Base-by-base conservation (phyloP, 73 alveolate species). In the Blepharisma stoltei region DNA sequence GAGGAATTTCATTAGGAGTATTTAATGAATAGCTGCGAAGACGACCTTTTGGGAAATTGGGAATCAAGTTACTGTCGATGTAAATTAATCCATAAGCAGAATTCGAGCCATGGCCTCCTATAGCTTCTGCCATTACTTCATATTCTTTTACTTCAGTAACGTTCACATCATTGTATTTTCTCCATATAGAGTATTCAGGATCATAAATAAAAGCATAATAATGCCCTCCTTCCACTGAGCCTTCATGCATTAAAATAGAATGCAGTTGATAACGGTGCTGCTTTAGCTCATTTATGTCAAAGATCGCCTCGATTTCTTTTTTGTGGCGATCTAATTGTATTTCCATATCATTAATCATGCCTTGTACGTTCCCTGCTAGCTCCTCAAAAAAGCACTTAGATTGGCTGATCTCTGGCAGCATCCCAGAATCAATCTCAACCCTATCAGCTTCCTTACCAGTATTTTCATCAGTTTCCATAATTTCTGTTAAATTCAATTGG, bases 191-290 rank as follows among this genome's bases (percentile, higher is more conserved):
- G 6, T 75, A 44, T 21, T 49, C 66, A 23, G 77, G 77, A 84
- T 96, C 98, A 20, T 81, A 81, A 45, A 96, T 96, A 80, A 60
- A 96, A 23, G 98, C 83, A 71, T 96, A 96, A 83, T 96, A 96
- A 86, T 96, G 99, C 2, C 99, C 99, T 37, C 90, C 54, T 50
- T 94, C 98, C 23, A 96, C 97, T 78, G 54, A 84, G 23, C 99
- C 99, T 53, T 89, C 93, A 82, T 96, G 98, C 46, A 96, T 82
- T 14, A 96, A 70, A 48, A 96, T 90, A 8, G 94, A 81, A 80
- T 92, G 90, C 67, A 92, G 84, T 32, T 49, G 60, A 68, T 82
- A 92, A 27, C 87, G 82, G 21, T 71, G 66, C 54, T 80, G 75
- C 73, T 86, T 81, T 11, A 82, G 76, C 8, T 46, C 79, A n/a